Percentiles rank a stretch among this genome's conserved stretches.
phyloP scores from a whole-genome alignment of 352 stramenopile genomes.

The Phytophthora litchii region DNA sequence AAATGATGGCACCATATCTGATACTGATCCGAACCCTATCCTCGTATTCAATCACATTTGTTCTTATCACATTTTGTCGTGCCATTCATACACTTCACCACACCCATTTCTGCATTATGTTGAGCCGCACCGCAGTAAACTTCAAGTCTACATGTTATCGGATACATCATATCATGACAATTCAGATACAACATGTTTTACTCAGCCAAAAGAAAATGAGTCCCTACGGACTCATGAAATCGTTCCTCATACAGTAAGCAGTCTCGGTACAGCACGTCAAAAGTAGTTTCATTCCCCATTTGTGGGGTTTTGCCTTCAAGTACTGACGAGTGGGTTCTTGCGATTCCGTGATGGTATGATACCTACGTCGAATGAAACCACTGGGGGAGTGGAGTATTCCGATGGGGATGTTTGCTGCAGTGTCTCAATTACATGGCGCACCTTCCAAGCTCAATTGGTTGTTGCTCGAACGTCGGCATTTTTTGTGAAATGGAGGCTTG shows the following conservation, averaged over 20 bases:
- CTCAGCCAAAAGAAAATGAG: too few species aligned
- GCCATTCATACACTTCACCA: too few species aligned
- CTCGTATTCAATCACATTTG: too few species aligned
- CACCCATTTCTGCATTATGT: slow-evolving; percentile 1
- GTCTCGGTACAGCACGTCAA: not conserved
- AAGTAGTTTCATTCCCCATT: not conserved
- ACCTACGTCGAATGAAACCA: not conserved
- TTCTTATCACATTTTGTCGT: too few species aligned
- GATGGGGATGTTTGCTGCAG: not conserved
- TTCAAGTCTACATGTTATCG: slow-evolving; percentile 7
- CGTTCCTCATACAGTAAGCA: not conserved
- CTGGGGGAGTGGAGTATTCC: not conserved
- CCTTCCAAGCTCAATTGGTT: not conserved
- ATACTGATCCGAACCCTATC: too few species aligned
- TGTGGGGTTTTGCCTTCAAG: not conserved
- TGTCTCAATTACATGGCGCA: not conserved
- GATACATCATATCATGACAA: too few species aligned
- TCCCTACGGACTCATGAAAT: too few species aligned
- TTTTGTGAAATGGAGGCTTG: not conserved
- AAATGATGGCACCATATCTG: too few species aligned
- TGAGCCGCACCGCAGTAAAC: slow-evolving; percentile 9
- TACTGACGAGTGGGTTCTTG: slow-evolving; percentile 1
- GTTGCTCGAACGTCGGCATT: not conserved
- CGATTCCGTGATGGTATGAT: not conserved
- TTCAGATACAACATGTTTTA: slow-evolving; percentile 9